These are phyloP conservation scores for Candida sphagnicola DNA, from an alignment of 805 yeast genomes.

Conservation along the genomic window DNA sequence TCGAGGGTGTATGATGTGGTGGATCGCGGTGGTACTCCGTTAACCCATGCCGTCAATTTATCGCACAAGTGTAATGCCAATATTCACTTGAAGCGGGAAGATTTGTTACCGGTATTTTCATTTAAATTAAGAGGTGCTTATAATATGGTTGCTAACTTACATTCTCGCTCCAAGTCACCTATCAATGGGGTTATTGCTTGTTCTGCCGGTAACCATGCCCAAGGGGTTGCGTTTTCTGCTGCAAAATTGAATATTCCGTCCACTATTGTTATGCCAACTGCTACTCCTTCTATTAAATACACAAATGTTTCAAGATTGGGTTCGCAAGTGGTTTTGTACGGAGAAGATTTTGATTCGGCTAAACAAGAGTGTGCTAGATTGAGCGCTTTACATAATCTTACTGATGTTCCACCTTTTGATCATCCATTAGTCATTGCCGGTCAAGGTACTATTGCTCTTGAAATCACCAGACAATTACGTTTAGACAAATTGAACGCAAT, in stretches of 20 bases:
- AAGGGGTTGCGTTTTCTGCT: conserved; percentile 95
- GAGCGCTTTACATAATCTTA: conserved; percentile 63
- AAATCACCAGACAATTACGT: conserved; percentile 81
- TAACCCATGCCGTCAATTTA: conserved; percentile 68
- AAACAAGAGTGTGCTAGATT: conserved; percentile 83
- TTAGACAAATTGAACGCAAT: conserved; percentile 76
- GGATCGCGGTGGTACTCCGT: conserved; percentile 72
- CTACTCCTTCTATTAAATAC: conserved; percentile 93
- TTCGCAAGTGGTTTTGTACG: conserved; percentile 86
- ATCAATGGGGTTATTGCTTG: conserved; percentile 93
- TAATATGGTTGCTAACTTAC: conserved; percentile 90
- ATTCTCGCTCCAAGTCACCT: conserved; percentile 50
- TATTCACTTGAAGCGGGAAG: conserved; percentile 84
- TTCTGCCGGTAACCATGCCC: conserved; percentile 99
- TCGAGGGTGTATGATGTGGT: conserved; percentile 94
- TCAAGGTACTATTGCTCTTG: conserved; percentile 96
- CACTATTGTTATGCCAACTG: conserved; percentile 96
- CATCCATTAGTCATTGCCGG: conserved; percentile 99
- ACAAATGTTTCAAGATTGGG: conserved; percentile 90
- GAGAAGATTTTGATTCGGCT: conserved; percentile 95
- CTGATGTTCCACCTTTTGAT: conserved; percentile 96
- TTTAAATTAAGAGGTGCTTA: conserved; percentile 97
- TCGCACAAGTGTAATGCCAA: conserved; percentile 74
- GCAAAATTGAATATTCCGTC: conserved; percentile 82
- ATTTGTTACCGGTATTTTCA: conserved; percentile 88